These are phyloP conservation scores for Claviceps quebecensis DNA, from an alignment of 2,329 filamentous ascomycete species.

Conservation along the genomic window DNA sequence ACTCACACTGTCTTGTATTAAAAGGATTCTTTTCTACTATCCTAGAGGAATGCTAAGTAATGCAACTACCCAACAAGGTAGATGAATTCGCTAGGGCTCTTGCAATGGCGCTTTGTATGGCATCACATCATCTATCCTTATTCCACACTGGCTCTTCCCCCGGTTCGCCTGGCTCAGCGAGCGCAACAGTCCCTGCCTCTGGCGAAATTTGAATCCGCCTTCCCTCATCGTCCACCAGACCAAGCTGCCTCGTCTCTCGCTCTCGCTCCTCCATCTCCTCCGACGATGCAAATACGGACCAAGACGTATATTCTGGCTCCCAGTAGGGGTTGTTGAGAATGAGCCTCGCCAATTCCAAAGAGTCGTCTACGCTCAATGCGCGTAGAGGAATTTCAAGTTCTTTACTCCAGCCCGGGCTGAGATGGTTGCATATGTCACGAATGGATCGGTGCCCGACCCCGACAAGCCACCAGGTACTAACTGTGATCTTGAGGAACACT, in stretches of 20 bases:
- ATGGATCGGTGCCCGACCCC: constrained; percentile 33
- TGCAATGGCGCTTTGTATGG: not conserved
- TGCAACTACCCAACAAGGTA: not conserved
- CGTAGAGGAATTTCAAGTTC: constrained; percentile 19
- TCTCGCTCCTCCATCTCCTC: not conserved
- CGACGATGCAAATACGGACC: not conserved
- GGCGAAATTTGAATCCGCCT: not conserved
- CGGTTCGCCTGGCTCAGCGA: constrained; percentile 1
- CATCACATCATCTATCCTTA: not conserved
- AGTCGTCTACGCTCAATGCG: constrained; percentile 19
- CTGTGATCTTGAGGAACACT: constrained; percentile 32
- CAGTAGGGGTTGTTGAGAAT: constrained; percentile 31
- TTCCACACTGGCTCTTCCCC: constrained; percentile 3
- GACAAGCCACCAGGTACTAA: constrained; percentile 34
- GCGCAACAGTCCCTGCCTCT: not conserved
- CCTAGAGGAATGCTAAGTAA: not conserved
- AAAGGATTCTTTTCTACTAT: too few relatives aligned
- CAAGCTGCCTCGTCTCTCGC: constrained; percentile 1
- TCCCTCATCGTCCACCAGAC: constrained; percentile 7
- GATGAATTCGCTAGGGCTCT: not conserved
- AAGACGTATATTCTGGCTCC: constrained; percentile 10
- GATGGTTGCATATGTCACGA: constrained; percentile 24
- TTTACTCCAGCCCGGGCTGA: constrained; percentile 25
- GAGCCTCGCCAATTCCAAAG: constrained; percentile 23
- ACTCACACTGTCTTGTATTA: too few relatives aligned